phyloP scores from a whole-genome alignment of 2,329 filamentous ascomycete genomes.

The Ilyonectria destructans region DNA sequence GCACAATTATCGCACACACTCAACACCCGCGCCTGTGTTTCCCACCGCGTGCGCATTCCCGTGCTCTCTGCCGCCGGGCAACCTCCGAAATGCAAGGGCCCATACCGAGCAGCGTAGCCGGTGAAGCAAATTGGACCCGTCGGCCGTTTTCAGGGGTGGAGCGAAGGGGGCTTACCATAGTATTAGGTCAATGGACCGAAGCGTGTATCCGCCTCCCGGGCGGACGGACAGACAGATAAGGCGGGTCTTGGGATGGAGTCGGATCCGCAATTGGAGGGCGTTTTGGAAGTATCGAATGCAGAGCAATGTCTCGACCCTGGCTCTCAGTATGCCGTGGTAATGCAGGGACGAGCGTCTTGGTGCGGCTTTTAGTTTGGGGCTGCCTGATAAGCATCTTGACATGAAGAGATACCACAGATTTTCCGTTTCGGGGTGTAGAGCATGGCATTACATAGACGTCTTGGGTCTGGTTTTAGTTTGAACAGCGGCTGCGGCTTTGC shows the following conservation, averaged over 20 bases:
- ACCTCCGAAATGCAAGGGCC: constrained; percentile 27
- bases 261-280: constrained; percentile 17
- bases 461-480: background rate
- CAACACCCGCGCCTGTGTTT: constrained; percentile 1
- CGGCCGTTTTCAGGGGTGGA: constrained; percentile 22
- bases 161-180: constrained; percentile 13
- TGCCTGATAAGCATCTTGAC: background rate
- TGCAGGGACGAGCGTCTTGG: background rate
- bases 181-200: constrained; percentile 15
- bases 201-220: constrained; percentile 7
- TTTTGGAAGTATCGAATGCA: constrained; percentile 14
- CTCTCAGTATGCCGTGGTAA: constrained; percentile 10
- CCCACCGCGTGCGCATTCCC: constrained; percentile 2
- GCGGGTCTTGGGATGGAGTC: constrained; percentile 21
- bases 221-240: constrained; percentile 24
- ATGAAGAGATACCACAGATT: background rate
- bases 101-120: constrained; percentile 28
- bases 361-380: constrained; percentile 1
- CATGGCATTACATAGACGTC: constrained; percentile 15
- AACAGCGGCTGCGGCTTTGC: background rate
- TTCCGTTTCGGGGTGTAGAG: constrained; percentile 4
- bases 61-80: constrained; percentile 27
- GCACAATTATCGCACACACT: constrained; percentile 21
- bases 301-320: constrained; percentile 2
- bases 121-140: constrained; percentile 21